Evolutionary conservation across 1,284 basidiomycete species (phyloP), one percentile per base, ranked within the genome.

Genomic region (Moesziomyces antarcticus): DNA sequence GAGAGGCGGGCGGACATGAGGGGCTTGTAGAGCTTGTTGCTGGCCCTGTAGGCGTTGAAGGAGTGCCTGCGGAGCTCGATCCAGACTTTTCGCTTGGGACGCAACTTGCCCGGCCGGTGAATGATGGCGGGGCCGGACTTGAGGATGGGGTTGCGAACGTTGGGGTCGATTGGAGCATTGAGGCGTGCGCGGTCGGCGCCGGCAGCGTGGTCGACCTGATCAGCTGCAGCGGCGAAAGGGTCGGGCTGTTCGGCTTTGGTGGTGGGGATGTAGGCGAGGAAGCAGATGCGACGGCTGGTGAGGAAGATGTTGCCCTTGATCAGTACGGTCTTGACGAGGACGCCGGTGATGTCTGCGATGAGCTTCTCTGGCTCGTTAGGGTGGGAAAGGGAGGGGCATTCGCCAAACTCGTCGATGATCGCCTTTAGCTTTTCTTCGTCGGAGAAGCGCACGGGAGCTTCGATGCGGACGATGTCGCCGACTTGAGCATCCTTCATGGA

Each of bases 21-120:
- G 1, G 79, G 79, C 55, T 80, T 68, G 49, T 80, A 79, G 43
- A 80, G 74, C 52, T 76, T 66, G 43, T 72, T 75, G 53, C 75
- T 78, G 24, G 75, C 70, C 11, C 67, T 33, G 53, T 78, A 82
- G n/a, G 69, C 60, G 42, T 70, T 74, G 53, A 82, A 57, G 20
- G 73, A 65, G n/a, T 66, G 41, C 45, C 66, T 70, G 18, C 75
- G 65, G 9, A 80, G 72, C 45, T 77, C 76, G 43, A 78, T 62
- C 78, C 78, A 80, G 45, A 72, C 74, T 10, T 52, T 63, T n/a
- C 77, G 59, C 50, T 77, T 75, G 25, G 59, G 60, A n/a, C 60
- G 53, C 60, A 74, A 46, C 50, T 72, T 68, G 11, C 78, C 78
- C 8, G 69, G 69, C 18, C 74, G 35, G 44, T 79, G 78, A 7